Conservation (phyloP, 805 yeast genomes). For the Isabelozyma pseudorhagii region DNA sequence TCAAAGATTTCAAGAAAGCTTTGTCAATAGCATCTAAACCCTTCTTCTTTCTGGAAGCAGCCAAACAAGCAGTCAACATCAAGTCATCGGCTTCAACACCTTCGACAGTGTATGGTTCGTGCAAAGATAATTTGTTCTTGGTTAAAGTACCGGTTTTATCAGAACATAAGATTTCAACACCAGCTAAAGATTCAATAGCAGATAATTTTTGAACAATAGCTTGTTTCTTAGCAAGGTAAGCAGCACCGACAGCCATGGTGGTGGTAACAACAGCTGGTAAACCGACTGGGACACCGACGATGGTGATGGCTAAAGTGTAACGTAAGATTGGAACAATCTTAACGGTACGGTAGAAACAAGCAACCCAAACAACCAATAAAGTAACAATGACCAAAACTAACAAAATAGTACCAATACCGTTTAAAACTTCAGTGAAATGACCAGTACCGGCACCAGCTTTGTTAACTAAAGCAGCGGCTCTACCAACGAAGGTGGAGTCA, state of each 20-base stretch:
- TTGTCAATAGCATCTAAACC: constrained; percentile 97
- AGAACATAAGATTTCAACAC: constrained; percentile 96
- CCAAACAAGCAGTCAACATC: constrained; percentile 96
- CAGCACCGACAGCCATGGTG: constrained; percentile 99
- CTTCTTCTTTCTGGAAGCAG: constrained; percentile 97
- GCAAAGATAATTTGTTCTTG: constrained; percentile 92
- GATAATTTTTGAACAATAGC: constrained; percentile 96
- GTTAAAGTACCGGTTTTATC: constrained; percentile 98
- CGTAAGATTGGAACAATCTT: constrained; percentile 84
- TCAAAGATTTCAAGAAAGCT: constrained; percentile 92
- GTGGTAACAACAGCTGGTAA: constrained; percentile 98
- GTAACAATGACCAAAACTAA: constrained; percentile 86
- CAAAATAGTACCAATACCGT: constrained; percentile 94
- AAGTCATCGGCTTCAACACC: constrained; percentile 95
- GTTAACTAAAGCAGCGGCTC: constrained; percentile 96
- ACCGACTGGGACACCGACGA: constrained; percentile 98
- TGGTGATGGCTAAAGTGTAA: constrained; percentile 92
- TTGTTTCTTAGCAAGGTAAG: constrained; percentile 94
- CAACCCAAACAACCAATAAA: constrained; percentile 85
- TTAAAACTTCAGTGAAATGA: constrained; percentile 95
- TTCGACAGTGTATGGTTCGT: constrained; percentile 96
- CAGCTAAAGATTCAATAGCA: constrained; percentile 95
- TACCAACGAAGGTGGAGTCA: constrained; percentile 93
- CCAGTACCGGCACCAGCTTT: constrained; percentile 90
- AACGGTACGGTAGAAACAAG: constrained; percentile 91